These are phyloP conservation scores for Teratosphaeria destructans DNA, from an alignment of 2,329 filamentous ascomycete species.

Conservation along the genomic window DNA sequence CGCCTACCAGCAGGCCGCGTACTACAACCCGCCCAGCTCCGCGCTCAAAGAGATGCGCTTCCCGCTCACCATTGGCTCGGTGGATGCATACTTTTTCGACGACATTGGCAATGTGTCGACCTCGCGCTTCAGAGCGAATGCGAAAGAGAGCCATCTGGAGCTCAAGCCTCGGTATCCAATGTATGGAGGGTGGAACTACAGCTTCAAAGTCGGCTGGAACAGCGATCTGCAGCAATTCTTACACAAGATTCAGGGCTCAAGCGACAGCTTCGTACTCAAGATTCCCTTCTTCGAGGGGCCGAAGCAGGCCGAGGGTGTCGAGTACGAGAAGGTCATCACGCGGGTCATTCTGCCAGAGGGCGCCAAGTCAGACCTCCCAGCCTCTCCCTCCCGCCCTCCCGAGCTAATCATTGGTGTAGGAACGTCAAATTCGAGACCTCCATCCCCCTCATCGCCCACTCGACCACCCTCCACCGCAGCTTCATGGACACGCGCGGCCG, in stretches of 20 bases:
- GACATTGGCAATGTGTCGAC: conserved; percentile 96
- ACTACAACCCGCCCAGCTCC: conserved; percentile 60
- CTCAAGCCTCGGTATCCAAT: conserved; percentile 91
- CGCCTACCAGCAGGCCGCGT: conserved; percentile 35
- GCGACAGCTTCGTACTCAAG: conserved; percentile 71
- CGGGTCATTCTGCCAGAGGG: conserved; percentile 86
- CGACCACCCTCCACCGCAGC: conserved; percentile 62
- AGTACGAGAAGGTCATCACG: conserved; percentile 71
- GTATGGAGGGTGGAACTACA: conserved; percentile 97
- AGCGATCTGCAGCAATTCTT: conserved; percentile 69
- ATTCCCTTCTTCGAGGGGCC: conserved; percentile 91
- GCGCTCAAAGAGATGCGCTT: conserved; percentile 76
- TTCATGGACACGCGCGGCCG: conserved; percentile 91
- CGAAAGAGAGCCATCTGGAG: conserved; percentile 59
- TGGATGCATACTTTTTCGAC: conserved; percentile 88
- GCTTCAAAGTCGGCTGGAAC: conserved; percentile 95
- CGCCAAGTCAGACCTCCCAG: conserved; percentile 53
- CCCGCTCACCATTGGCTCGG: conserved; percentile 66
- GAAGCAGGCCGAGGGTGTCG: conserved; percentile 71
- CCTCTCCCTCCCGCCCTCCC: background rate
- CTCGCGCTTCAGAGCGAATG: conserved; percentile 69
- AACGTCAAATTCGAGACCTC: conserved; percentile 69
- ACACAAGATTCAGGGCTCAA: conserved; percentile 48
- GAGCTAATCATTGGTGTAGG: conserved; percentile 34
- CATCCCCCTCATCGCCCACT: conserved; percentile 56